These are phyloP conservation scores for Ampelocalamus luodianensis DNA, from an alignment of 176 grass and related monocot species.

Conservation along the genomic window DNA sequence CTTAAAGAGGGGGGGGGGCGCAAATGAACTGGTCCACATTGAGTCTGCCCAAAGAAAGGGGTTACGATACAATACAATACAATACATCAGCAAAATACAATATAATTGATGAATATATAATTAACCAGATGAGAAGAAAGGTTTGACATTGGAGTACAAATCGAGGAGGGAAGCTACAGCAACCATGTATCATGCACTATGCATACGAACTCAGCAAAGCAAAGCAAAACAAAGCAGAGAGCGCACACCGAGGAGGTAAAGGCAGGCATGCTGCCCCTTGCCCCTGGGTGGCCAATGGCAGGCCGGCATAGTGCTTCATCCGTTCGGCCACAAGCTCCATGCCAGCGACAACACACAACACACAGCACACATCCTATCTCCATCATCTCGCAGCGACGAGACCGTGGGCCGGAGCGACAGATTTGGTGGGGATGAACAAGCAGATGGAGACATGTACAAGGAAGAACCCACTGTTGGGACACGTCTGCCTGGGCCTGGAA, in stretches of 20 bases:
- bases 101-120: conserved; percentile 13
- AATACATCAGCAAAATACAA: conserved; percentile 17
- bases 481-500: conserved; percentile 41
- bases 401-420: conserved; percentile 33
- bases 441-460: conserved; percentile 40
- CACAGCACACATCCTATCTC: conserved; percentile 40
- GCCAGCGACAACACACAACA: conserved; percentile 58
- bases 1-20: not conserved
- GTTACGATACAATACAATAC: not conserved
- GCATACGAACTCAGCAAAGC: conserved; percentile 52
- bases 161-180: conserved; percentile 5
- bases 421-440: conserved; percentile 42
- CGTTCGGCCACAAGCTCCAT: conserved; percentile 50
- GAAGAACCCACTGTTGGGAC: conserved; percentile 39
- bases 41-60: conserved; percentile 32
- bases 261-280: conserved; percentile 41
- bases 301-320: conserved; percentile 48
- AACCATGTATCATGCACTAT: conserved; percentile 19
- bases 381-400: not conserved
- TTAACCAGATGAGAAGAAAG: conserved; percentile 14
- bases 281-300: conserved; percentile 45
- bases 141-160: conserved; percentile 32
- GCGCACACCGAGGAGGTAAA: conserved; percentile 41
- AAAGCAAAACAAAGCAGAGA: conserved; percentile 39
- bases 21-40: conserved; percentile 26